A percentile compares a stretch with the other conserved stretches of the same genome.
Evolutionary conservation across 169 alveolate genomes (phyloP).

Genomic region (Eimeria acervulina): DNA sequence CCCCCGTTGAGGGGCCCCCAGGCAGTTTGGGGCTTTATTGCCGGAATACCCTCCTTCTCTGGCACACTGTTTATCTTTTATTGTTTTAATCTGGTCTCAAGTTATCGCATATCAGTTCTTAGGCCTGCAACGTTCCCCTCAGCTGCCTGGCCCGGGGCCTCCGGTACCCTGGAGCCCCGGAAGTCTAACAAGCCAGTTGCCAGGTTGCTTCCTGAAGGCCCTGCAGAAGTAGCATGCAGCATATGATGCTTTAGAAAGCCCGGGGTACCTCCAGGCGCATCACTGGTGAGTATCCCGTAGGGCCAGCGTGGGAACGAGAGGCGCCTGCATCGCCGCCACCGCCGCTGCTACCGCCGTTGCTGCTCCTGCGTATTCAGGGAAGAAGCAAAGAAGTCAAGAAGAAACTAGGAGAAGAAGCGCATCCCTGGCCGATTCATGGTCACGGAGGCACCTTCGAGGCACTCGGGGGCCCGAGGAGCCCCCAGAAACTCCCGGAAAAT

Average conservation of each 20-base stretch:
- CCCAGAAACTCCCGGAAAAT: slow-evolving; percentile 1
- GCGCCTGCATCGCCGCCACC: background rate
- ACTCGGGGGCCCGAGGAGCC: slow-evolving; percentile 63
- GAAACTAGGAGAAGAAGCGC: background rate
- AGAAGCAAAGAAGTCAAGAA: background rate
- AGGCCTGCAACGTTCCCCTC: background rate
- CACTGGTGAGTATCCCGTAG: background rate
- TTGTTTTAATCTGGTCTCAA: background rate
- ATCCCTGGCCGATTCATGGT: background rate
- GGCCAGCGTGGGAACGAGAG: background rate
- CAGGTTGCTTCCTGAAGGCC: background rate
- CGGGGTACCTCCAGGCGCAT: background rate
- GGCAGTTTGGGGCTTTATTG: background rate
- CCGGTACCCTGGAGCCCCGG: background rate
- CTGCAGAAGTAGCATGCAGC: no score
- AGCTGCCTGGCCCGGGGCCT: background rate
- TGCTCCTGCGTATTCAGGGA: background rate
- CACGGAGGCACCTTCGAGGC: background rate
- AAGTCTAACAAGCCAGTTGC: background rate
- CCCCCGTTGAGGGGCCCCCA: slow-evolving; percentile 57
- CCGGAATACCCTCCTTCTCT: no score
- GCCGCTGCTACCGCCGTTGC: background rate
- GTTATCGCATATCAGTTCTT: background rate
- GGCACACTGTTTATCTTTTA: background rate
- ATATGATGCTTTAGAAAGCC: background rate